phyloP scores from a whole-genome alignment of 2,329 filamentous ascomycete genomes.

The Alternaria postmessia region DNA sequence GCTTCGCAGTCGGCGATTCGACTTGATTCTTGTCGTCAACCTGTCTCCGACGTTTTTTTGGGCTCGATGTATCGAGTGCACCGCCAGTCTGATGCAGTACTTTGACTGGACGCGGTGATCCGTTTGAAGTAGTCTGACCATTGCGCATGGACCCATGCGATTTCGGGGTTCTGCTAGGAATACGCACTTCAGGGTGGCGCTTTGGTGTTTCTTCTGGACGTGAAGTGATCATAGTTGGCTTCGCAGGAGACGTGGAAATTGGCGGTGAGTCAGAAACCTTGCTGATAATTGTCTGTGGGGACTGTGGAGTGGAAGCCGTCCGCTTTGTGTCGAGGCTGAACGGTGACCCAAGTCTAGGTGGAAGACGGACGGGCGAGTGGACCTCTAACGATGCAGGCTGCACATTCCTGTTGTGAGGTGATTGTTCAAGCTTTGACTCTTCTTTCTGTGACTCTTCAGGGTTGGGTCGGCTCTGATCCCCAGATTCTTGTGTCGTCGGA shows the following conservation, averaged over 20 bases:
- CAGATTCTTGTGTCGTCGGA: background rate
- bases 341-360: conserved; percentile 23
- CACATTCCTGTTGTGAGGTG: background rate
- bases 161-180: conserved; percentile 6
- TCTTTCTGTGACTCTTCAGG: background rate
- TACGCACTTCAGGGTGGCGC: conserved; percentile 18
- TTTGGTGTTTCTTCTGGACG: conserved; percentile 1
- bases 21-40: background rate
- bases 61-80: conserved; percentile 1
- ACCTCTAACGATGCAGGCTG: background rate
- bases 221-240: background rate
- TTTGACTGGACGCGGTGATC: background rate
- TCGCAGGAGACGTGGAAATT: background rate
- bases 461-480: background rate
- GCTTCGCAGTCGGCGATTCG: conserved; percentile 5
- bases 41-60: conserved; percentile 14
- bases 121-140: background rate
- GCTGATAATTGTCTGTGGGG: background rate
- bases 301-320: background rate
- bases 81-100: background rate
- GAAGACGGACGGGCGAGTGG: background rate
- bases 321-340: conserved; percentile 5
- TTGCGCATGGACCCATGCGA: background rate
- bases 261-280: conserved; percentile 9
- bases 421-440: background rate